Evolutionary conservation across 1,139 yeast species (phyloP).

Genomic region (Sugiyamaella paludigena): DNA sequence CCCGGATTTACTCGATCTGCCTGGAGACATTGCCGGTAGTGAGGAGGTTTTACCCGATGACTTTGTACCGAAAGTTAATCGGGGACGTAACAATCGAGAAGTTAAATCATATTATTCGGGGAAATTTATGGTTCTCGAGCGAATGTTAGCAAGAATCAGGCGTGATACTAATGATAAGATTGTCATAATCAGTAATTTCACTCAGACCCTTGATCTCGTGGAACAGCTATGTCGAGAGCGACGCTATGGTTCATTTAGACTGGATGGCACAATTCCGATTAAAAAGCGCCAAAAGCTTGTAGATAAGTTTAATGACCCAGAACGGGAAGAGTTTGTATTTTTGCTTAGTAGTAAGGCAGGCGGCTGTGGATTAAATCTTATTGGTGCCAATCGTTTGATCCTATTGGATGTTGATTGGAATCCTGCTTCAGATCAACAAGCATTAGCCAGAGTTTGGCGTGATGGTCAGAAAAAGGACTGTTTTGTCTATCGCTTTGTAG

Average conservation of each 20-base stretch:
- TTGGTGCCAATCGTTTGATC: conserved; percentile 90
- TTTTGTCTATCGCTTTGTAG: conserved; percentile 86
- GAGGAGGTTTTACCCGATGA: conserved; percentile 71
- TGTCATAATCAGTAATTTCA: conserved; percentile 89
- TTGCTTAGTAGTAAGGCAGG: conserved; percentile 95
- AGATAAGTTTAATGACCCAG: conserved; percentile 87
- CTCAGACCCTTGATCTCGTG: conserved; percentile 87
- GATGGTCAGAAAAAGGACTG: conserved; percentile 98
- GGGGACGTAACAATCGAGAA: conserved; percentile 58
- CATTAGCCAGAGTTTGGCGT: conserved; percentile 97
- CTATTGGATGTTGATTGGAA: conserved; percentile 98
- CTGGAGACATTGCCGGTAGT: conserved; percentile 72
- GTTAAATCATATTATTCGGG: conserved; percentile 59
- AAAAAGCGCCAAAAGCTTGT: conserved; percentile 92
- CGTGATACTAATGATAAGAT: conserved; percentile 89
- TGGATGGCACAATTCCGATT: conserved; percentile 91
- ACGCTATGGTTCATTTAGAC: conserved; percentile 73
- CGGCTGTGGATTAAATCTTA: conserved; percentile 96
- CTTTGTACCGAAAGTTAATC: conserved; percentile 48
- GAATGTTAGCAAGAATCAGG: conserved; percentile 75
- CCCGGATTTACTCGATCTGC: conserved; percentile 77
- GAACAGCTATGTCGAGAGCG: conserved; percentile 77
- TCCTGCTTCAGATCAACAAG: conserved; percentile 98
- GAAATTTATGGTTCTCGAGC: conserved; percentile 53
- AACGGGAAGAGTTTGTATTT: conserved; percentile 83